Base-by-base conservation (phyloP, 2,329 filamentous ascomycete species). In the Fusarium buharicum region DNA sequence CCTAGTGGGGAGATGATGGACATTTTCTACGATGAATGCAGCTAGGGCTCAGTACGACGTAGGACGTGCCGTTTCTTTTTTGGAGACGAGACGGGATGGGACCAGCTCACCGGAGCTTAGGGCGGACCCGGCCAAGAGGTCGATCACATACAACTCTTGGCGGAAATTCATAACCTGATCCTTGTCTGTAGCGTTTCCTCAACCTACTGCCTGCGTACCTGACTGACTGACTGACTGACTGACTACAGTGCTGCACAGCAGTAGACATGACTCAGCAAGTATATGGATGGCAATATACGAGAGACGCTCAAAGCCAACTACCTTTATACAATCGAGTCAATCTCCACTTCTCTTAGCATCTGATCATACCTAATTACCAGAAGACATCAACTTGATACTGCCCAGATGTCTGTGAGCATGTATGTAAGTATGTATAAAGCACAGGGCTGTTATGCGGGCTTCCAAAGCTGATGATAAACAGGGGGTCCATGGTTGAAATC, bases 1-100 rank as follows among this genome's bases (percentile, higher is more conserved):
- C 64, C 43, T 58, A 69, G 54, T 17, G 20, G 39, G 17, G 14
- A 16, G 9, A 28, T 28, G n/a, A 11, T 52, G 54, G 46, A 31
- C 16, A 34, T 37, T 44, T 43, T 18, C n/a, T 28, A 36, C 33
- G 48, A 59, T 46, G 27, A 39, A 47, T 34, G 40, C 43, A 68
- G 55, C 58, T 46, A 62, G 43, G 46, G 46, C 58, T 3, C 39
- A 45, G 57, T 59, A 28, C 27, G 27, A 28, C 30, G 13, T 33
- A n/a, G 13, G 13, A 54, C 34, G 50, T 60, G 45, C 45, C 45
- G 45, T 49, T 30, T 41, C 43, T 36, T 56, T 41, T 49, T 60
- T 52, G 28, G 39, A 58, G 50, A 40, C 51, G 37, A 46, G 34
- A 59, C 43, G 33, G 49, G 59, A 55, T 55, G 41, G 43, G 60